A percentile compares a stretch with the other conserved stretches of the same genome.
These are phyloP conservation scores for Macaranga tanarius DNA, from an alignment of 441 rosid genomes.

Conservation along the genomic window DNA sequence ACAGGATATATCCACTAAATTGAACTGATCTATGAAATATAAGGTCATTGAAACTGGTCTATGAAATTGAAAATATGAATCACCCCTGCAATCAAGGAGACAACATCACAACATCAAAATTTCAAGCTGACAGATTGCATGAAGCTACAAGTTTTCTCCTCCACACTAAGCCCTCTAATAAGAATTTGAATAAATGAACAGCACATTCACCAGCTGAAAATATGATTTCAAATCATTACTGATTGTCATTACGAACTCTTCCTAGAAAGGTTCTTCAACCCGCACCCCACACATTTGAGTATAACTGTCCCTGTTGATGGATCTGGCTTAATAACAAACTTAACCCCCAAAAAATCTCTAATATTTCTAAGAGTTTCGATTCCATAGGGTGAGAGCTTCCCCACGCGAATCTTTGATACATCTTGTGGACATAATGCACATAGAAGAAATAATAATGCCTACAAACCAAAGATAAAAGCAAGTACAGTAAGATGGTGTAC, in stretches of 20 bases:
- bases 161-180: background rate
- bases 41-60: background rate
- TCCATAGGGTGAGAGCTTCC: slow-evolving; percentile 71
- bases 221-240: background rate
- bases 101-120: background rate
- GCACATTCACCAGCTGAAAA: background rate
- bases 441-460: slow-evolving; percentile 80
- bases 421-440: slow-evolving; percentile 76
- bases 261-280: slow-evolving; percentile 69
- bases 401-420: slow-evolving; percentile 79
- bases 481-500: background rate
- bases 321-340: slow-evolving; percentile 64
- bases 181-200: slow-evolving; percentile 1
- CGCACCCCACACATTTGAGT: slow-evolving; percentile 71
- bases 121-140: background rate
- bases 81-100: background rate
- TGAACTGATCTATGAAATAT: background rate
- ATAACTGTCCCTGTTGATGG: slow-evolving; percentile 66
- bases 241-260: slow-evolving; percentile 49
- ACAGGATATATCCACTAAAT: background rate
- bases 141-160: background rate
- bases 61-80: background rate
- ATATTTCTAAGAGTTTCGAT: slow-evolving; percentile 72
- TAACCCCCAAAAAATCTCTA: slow-evolving; percentile 63
- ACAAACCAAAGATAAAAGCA: slow-evolving; percentile 19